These are phyloP conservation scores for Lachnellula subtilissima DNA, from an alignment of 2,329 filamentous ascomycete genomes.

Conservation along the genomic window DNA sequence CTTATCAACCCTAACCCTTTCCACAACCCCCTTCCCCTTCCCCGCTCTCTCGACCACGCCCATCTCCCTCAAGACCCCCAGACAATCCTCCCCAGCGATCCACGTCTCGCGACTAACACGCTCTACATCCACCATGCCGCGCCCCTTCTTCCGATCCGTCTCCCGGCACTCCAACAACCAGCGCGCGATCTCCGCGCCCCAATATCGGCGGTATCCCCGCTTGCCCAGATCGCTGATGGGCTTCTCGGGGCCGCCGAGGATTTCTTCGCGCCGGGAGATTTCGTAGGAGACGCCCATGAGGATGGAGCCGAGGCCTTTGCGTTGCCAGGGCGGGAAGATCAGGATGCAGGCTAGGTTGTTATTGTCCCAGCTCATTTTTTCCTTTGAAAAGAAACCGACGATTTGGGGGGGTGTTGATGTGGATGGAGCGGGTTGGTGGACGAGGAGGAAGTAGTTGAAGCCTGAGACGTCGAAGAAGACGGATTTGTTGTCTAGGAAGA, in stretches of 20 bases:
- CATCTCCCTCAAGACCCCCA: constrained; percentile 76
- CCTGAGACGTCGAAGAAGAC: constrained; percentile 95
- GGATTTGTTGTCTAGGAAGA: constrained; percentile 97
- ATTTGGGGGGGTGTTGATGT: constrained; percentile 46
- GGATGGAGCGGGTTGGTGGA: constrained; percentile 56
- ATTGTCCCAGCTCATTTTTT: constrained; percentile 98
- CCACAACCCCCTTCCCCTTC: constrained; percentile 37
- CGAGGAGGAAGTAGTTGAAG: constrained; percentile 91
- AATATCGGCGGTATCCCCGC: constrained; percentile 79
- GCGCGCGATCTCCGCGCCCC: constrained; percentile 79
- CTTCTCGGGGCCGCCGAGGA: constrained; percentile 89
- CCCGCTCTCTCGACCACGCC: constrained; percentile 59
- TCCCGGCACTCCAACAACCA: constrained; percentile 45
- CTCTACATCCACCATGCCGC: constrained; percentile 55
- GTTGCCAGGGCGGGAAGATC: constrained; percentile 92
- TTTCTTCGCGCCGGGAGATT: constrained; percentile 74
- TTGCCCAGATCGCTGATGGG: constrained; percentile 82
- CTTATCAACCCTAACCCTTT: constrained; percentile 48
- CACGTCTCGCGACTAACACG: constrained; percentile 74
- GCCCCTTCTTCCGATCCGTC: constrained; percentile 22
- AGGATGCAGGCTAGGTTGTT: constrained; percentile 97
- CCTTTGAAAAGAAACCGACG: constrained; percentile 97
- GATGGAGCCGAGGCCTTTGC: constrained; percentile 78
- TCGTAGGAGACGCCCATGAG: constrained; percentile 94
- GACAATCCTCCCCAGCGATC: constrained; percentile 80